These are phyloP conservation scores for Penicillium sp. DNA, from an alignment of 2,329 filamentous ascomycete genomes.

Conservation along the genomic window DNA sequence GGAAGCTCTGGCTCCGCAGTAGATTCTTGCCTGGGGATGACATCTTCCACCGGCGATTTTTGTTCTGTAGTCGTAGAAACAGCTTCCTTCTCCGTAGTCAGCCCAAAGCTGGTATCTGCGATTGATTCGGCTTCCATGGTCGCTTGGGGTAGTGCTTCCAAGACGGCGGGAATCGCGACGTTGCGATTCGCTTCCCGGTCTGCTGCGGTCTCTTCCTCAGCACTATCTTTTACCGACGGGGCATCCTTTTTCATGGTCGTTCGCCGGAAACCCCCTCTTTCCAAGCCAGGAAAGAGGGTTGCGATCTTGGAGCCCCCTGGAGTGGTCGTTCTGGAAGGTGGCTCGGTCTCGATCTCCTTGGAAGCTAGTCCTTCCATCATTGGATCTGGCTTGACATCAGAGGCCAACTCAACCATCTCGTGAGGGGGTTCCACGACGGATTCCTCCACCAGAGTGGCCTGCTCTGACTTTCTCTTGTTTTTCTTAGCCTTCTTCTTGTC, in stretches of 20 bases:
- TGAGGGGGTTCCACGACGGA: constrained; percentile 6
- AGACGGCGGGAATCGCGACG: constrained; percentile 45
- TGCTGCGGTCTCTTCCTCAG: constrained; percentile 39
- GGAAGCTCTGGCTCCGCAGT: constrained; percentile 12
- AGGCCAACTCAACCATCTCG: constrained; percentile 9
- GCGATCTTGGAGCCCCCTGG: constrained; percentile 30
- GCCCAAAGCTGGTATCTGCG: constrained; percentile 33
- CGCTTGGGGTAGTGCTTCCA: constrained; percentile 42
- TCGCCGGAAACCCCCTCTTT: constrained; percentile 33
- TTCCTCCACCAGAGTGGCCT: constrained; percentile 12
- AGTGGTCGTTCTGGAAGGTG: constrained; percentile 19
- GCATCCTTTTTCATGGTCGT: constrained; percentile 20
- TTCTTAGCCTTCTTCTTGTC: constrained; percentile 31
- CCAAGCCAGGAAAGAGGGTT: constrained; percentile 36
- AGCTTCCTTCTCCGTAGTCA: constrained; percentile 9
- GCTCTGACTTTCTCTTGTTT: constrained; percentile 29
- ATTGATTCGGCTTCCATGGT: constrained; percentile 41
- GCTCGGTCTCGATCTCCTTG: constrained; percentile 22
- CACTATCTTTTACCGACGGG: constrained; percentile 38
- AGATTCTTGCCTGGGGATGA: constrained; percentile 4
- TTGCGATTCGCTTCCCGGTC: constrained; percentile 41
- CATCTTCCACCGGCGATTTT: constrained; percentile 1
- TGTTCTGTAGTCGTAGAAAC: constrained; percentile 8
- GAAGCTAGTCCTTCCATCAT: constrained; percentile 8
- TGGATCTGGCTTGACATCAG: constrained; percentile 2